These are phyloP conservation scores for Exophiala sp. DNA, from an alignment of 2,329 filamentous ascomycete species.

Conservation along the genomic window DNA sequence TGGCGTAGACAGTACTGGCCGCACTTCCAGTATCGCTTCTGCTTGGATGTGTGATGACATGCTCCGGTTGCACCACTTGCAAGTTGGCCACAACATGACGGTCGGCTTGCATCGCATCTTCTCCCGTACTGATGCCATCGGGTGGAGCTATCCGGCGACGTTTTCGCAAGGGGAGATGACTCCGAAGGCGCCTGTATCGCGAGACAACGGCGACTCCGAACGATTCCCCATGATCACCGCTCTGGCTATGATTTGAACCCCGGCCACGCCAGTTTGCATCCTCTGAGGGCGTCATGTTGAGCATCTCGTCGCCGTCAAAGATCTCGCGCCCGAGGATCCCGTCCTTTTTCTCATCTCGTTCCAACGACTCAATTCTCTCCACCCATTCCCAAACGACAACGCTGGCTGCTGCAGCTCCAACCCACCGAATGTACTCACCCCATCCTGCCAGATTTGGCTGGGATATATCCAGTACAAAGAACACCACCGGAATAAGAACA, in stretches of 20 bases:
- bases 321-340: constrained; percentile 87
- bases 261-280: constrained; percentile 49
- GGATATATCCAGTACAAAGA: constrained; percentile 87
- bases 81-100: constrained; percentile 41
- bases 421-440: constrained; percentile 95
- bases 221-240: constrained; percentile 10
- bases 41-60: constrained; percentile 55
- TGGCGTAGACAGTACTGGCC: constrained; percentile 61
- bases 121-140: constrained; percentile 20
- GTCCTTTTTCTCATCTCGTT: constrained; percentile 90
- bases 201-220: constrained; percentile 7
- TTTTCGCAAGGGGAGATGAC: constrained; percentile 18
- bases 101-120: constrained; percentile 18
- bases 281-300: constrained; percentile 63
- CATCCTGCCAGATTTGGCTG: constrained; percentile 82
- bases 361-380: constrained; percentile 85
- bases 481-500: constrained; percentile 85
- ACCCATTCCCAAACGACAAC: constrained; percentile 99
- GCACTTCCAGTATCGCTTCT: constrained; percentile 60
- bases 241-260: constrained; percentile 5
- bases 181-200: constrained; percentile 14
- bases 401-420: constrained; percentile 88
- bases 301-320: constrained; percentile 91
- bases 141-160: constrained; percentile 14
- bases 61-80: constrained; percentile 26